Conservation (phyloP, 2,329 filamentous ascomycete species). For the Chaetomium strumarium region DNA sequence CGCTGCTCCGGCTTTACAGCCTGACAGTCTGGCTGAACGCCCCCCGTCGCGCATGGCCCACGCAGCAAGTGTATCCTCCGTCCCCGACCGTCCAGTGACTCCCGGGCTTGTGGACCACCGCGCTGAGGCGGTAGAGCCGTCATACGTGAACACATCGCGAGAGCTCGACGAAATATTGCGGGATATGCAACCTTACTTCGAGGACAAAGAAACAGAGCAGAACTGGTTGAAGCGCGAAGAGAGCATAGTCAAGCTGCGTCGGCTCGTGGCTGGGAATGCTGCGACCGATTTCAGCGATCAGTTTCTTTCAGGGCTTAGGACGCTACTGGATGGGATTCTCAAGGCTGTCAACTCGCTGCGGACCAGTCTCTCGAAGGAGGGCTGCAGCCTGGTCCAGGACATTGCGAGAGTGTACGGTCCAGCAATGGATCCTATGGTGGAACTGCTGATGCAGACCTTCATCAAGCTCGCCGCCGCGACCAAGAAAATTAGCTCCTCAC, state of each 20-base stretch:
- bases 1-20: conserved; percentile 35
- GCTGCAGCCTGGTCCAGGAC: conserved; percentile 78
- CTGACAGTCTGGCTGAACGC: conserved; percentile 31
- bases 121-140: conserved; percentile 66
- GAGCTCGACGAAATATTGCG: conserved; percentile 85
- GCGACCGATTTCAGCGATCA: conserved; percentile 66
- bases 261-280: conserved; percentile 77
- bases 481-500: conserved; percentile 87
- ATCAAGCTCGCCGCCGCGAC: conserved; percentile 85
- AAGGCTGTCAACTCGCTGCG: conserved; percentile 78
- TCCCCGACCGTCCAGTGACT: conserved; percentile 51
- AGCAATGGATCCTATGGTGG: conserved; percentile 79
- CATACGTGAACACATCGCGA: conserved; percentile 75
- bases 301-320: conserved; percentile 66
- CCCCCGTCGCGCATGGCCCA: conserved; percentile 36
- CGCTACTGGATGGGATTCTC: conserved; percentile 77
- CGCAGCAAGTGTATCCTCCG: conserved; percentile 47
- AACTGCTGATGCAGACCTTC: conserved; percentile 81
- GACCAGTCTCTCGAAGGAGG: conserved; percentile 85
- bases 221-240: conserved; percentile 90
- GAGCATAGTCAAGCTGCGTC: conserved; percentile 67
- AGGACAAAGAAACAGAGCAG: conserved; percentile 81
- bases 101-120: conserved; percentile 56
- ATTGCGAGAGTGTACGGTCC: conserved; percentile 70
- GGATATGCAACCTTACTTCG: conserved; percentile 75